phyloP scores from a whole-genome alignment of 345 rosid species.

The Trapa bicornis region DNA sequence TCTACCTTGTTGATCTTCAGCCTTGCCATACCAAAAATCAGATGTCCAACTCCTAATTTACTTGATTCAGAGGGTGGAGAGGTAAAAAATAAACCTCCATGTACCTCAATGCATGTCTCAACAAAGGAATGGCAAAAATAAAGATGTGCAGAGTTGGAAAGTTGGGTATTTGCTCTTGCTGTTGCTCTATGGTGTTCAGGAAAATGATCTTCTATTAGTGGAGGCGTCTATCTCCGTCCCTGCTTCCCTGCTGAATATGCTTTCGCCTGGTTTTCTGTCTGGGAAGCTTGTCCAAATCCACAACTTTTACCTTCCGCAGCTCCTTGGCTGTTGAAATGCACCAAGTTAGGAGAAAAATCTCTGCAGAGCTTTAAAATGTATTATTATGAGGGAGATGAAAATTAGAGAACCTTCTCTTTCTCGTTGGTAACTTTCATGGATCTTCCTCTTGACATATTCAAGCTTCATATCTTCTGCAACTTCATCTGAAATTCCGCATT shows the following conservation, averaged over 20 bases:
- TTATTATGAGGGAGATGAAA: neutral
- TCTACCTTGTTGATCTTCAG: neutral
- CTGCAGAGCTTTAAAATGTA: neutral
- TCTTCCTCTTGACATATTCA: constrained; percentile 81
- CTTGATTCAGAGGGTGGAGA: neutral
- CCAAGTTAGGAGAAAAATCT: neutral
- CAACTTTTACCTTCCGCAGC: constrained; percentile 77
- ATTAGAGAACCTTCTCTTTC: constrained; percentile 52
- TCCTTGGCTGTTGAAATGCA: constrained; percentile 54
- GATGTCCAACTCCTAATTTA: neutral
- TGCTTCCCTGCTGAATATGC: constrained; percentile 40
- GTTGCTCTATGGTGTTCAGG: neutral
- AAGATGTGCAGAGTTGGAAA: neutral
- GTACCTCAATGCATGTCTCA: neutral
- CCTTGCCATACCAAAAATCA: neutral
- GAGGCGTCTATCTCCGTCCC: constrained; percentile 32
- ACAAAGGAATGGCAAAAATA: neutral
- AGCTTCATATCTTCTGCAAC: constrained; percentile 43
- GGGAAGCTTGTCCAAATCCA: constrained; percentile 72
- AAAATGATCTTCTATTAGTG: neutral
- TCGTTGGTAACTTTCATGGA: constrained; percentile 81
- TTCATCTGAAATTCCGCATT: constrained; percentile 13
- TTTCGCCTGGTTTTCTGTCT: constrained; percentile 45
- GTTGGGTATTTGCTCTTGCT: neutral
- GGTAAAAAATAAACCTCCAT: too few species aligned